A percentile compares a stretch with the other conserved stretches of the same genome.
These are phyloP conservation scores for Rhodosporidiobolus sp. DNA, from an alignment of 768 basidiomycete genomes.

Conservation along the genomic window DNA sequence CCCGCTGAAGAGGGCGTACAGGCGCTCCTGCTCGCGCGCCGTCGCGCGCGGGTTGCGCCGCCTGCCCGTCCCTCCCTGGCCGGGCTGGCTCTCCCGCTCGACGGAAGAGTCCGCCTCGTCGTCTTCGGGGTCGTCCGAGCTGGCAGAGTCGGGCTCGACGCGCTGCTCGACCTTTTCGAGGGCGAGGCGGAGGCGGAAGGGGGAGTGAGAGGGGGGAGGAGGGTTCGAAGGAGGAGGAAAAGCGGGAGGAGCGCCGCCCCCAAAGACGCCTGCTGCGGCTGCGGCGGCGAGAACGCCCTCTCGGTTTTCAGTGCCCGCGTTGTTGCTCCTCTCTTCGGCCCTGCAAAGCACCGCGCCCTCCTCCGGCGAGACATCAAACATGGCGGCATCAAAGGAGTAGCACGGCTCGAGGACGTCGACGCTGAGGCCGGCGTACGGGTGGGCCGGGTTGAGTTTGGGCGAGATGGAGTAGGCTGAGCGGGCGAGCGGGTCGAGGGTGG, in stretches of 20 bases:
- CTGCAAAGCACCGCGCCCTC: constrained; percentile 5
- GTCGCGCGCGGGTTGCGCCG: not conserved
- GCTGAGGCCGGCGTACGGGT: constrained; percentile 28
- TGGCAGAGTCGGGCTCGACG: not conserved
- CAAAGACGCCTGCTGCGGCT: not conserved
- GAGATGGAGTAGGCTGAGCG: constrained; percentile 9
- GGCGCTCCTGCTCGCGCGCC: not conserved
- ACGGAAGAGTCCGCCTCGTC: too few relatives aligned
- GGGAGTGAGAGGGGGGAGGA: not conserved
- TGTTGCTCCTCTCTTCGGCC: not conserved
- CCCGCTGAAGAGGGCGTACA: constrained; percentile 20
- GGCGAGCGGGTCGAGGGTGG: not conserved
- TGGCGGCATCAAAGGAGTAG: not conserved
- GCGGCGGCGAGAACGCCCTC: not conserved
- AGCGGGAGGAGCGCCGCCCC: not conserved
- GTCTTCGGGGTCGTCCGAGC: not conserved
- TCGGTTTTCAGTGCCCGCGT: not conserved
- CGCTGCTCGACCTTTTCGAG: constrained; percentile 10
- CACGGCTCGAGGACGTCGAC: constrained; percentile 18
- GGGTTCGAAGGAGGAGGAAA: not conserved
- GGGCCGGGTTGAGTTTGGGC: not conserved
- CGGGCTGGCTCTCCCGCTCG: not conserved
- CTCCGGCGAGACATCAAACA: constrained; percentile 14
- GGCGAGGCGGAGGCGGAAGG: constrained; percentile 6
- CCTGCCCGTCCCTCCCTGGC: not conserved